Evolutionary conservation across 768 basidiomycete genomes (phyloP).

Genomic region (Boletales sp.): DNA sequence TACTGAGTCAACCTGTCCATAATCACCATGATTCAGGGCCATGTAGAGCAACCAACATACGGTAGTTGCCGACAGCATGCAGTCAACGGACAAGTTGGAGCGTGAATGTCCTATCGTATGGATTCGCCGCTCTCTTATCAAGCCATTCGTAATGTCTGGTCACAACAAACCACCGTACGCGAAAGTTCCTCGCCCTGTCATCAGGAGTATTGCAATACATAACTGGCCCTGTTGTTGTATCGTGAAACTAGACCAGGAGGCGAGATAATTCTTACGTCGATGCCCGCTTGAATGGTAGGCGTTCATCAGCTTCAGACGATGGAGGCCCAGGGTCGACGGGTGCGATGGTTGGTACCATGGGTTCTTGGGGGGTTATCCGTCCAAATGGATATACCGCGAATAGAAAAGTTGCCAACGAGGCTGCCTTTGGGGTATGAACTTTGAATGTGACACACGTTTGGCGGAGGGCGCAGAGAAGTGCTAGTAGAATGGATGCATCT

Average conservation of each 20-base stretch:
- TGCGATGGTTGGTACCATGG: constrained; percentile 4
- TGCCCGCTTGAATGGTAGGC: neutral
- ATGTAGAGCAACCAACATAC: neutral
- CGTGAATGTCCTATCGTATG: neutral
- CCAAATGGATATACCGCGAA: constrained; percentile 7
- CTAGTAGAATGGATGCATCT: constrained; percentile 23
- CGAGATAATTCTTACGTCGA: neutral
- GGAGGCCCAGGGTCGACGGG: neutral
- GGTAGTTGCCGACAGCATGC: neutral
- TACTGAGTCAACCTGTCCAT: constrained; percentile 7
- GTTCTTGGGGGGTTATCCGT: constrained; percentile 1
- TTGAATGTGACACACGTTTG: constrained; percentile 7
- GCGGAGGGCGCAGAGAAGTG: constrained; percentile 27
- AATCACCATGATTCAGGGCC: neutral
- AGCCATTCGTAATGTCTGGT: neutral
- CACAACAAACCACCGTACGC: neutral
- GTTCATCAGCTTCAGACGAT: too few relatives aligned
- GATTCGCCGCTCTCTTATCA: neutral
- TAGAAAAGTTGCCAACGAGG: constrained; percentile 5
- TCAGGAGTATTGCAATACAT: too few relatives aligned
- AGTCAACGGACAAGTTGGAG: neutral
- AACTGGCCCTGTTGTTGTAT: neutral
- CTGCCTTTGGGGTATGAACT: constrained; percentile 5
- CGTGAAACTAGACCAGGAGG: too few relatives aligned
- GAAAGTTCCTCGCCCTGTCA: too few relatives aligned